A percentile compares a stretch with the other conserved stretches of the same genome.
Conservation (phyloP, 2,329 filamentous ascomycete genomes). For the Sordariomycetes sp. region DNA sequence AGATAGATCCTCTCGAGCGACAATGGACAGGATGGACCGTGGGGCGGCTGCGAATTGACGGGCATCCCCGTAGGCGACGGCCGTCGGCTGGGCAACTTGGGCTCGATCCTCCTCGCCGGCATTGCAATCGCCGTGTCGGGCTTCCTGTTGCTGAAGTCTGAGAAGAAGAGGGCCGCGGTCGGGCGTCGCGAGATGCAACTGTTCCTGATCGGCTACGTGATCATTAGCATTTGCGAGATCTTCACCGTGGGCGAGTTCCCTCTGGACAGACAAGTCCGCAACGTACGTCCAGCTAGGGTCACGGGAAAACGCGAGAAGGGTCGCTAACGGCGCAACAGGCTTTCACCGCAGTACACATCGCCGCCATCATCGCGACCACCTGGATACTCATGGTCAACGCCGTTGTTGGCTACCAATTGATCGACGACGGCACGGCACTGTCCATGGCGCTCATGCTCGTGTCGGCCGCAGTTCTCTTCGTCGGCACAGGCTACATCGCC, state of each 20-base stretch:
- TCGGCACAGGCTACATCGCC: slow-evolving; percentile 91
- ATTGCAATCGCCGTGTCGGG: slow-evolving; percentile 61
- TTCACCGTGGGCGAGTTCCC: slow-evolving; percentile 91
- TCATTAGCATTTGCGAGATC: slow-evolving; percentile 91
- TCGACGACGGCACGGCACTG: slow-evolving; percentile 85
- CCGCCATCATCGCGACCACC: slow-evolving; percentile 74
- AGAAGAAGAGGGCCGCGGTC: slow-evolving; percentile 87
- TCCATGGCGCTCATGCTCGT: slow-evolving; percentile 67
- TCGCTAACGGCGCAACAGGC: slow-evolving; percentile 37
- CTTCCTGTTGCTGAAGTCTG: slow-evolving; percentile 69
- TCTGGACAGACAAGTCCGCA: slow-evolving; percentile 57
- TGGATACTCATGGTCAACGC: slow-evolving; percentile 93
- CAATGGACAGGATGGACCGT: slow-evolving; percentile 40
- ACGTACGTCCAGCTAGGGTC: slow-evolving; percentile 41
- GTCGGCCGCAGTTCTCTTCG: slow-evolving; percentile 65
- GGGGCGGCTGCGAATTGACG: slow-evolving; percentile 64
- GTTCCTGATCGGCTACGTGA: slow-evolving; percentile 77
- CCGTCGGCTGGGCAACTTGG: slow-evolving; percentile 70
- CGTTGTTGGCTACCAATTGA: slow-evolving; percentile 81
- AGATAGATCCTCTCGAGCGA: slow-evolving; percentile 1
- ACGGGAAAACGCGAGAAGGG: not conserved
- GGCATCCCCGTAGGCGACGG: slow-evolving; percentile 65
- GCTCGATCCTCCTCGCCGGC: slow-evolving; percentile 78
- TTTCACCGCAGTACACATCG: slow-evolving; percentile 86
- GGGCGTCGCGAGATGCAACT: slow-evolving; percentile 96